These are phyloP conservation scores for Podaxis rugospora DNA, from an alignment of 768 basidiomycete species.

Conservation along the genomic window DNA sequence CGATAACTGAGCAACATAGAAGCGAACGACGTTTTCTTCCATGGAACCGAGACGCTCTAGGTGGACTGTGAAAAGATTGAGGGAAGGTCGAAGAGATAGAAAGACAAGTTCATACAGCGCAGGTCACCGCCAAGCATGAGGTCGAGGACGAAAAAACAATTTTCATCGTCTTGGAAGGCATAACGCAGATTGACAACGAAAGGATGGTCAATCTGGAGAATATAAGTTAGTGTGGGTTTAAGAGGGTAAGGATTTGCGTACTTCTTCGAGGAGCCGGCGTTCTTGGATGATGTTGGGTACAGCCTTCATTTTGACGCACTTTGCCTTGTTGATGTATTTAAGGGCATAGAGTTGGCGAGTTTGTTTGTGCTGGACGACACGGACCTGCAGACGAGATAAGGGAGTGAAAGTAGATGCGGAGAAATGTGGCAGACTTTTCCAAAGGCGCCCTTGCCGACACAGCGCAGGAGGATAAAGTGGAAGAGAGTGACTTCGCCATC, in stretches of 20 bases:
- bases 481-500: conserved; percentile 95
- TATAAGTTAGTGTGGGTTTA: background rate
- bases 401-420: conserved; percentile 13
- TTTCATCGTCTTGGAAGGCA: conserved; percentile 97
- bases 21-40: conserved; percentile 74
- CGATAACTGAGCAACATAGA: conserved; percentile 87
- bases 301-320: conserved; percentile 98
- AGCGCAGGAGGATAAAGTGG: conserved; percentile 91
- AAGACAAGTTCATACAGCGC: conserved; percentile 57
- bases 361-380: conserved; percentile 98
- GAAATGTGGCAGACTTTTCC: conserved; percentile 68
- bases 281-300: conserved; percentile 98
- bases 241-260: conserved; percentile 24
- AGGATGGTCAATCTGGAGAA: conserved; percentile 81
- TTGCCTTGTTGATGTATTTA: conserved; percentile 98
- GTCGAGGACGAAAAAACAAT: conserved; percentile 97
- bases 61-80: conserved; percentile 55
- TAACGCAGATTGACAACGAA: conserved; percentile 94
- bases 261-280: conserved; percentile 92
- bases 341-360: conserved; percentile 95
- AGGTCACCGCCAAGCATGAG: conserved; percentile 96
- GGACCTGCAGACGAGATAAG: conserved; percentile 57
- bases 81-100: background rate
- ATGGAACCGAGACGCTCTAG: conserved; percentile 76
- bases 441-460: conserved; percentile 98